Evolutionary conservation across 2,329 filamentous ascomycete species (phyloP).

Genomic region (Neonectria magnoliae): DNA sequence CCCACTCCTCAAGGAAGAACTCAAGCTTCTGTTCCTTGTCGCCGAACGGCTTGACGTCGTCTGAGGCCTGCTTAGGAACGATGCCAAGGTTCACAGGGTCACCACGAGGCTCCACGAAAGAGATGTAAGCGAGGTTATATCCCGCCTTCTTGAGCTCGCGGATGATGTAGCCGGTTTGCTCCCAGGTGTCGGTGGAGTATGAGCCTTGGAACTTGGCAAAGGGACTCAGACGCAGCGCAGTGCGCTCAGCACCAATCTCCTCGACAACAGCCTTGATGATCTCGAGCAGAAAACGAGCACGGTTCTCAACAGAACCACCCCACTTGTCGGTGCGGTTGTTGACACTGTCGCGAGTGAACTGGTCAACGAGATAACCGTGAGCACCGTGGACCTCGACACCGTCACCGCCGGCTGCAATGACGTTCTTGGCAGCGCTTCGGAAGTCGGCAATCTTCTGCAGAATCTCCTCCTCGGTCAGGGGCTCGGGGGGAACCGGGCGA

Average conservation of each 20-base stretch:
- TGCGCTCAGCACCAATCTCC: slow-evolving; percentile 60
- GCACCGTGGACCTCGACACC: slow-evolving; percentile 70
- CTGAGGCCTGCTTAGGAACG: background rate
- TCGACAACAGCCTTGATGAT: slow-evolving; percentile 54
- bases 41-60: slow-evolving; percentile 20
- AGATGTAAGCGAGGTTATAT: slow-evolving; percentile 47
- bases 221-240: slow-evolving; percentile 66
- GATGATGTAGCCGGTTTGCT: slow-evolving; percentile 44
- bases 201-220: slow-evolving; percentile 50
- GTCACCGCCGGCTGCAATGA: slow-evolving; percentile 73
- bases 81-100: slow-evolving; percentile 50
- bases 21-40: slow-evolving; percentile 47
- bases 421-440: slow-evolving; percentile 62
- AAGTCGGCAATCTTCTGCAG: slow-evolving; percentile 69
- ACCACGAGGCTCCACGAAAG: slow-evolving; percentile 50
- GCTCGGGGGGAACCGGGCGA: slow-evolving; percentile 18
- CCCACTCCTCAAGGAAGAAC: slow-evolving; percentile 47
- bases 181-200: slow-evolving; percentile 41
- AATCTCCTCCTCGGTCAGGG: slow-evolving; percentile 73
- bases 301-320: slow-evolving; percentile 64
- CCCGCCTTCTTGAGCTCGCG: slow-evolving; percentile 37
- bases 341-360: slow-evolving; percentile 65
- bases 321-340: slow-evolving; percentile 65
- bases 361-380: slow-evolving; percentile 72
- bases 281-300: slow-evolving; percentile 61